phyloP scores from a whole-genome alignment of 2,329 filamentous ascomycete species.

The Xylariaceae sp. region DNA sequence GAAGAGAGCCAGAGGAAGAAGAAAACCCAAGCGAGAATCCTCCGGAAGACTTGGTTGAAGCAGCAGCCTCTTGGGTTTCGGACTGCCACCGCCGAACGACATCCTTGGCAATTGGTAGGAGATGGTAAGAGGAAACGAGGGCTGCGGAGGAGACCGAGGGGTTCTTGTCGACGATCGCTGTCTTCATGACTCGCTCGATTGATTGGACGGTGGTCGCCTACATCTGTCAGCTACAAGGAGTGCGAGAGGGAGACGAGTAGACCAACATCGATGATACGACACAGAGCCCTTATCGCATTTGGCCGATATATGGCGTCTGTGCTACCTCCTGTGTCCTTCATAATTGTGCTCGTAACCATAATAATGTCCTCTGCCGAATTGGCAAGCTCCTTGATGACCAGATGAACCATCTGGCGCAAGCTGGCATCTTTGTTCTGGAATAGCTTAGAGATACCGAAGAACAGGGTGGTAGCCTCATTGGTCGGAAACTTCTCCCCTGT shows the following conservation, averaged over 20 bases:
- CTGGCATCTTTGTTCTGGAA: constrained; percentile 99
- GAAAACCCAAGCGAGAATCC: constrained; percentile 93
- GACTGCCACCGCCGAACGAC: constrained; percentile 98
- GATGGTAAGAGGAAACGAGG: constrained; percentile 95
- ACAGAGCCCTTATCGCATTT: constrained; percentile 94
- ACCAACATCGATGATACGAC: constrained; percentile 93
- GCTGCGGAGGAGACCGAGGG: constrained; percentile 96
- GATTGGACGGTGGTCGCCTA: constrained; percentile 94
- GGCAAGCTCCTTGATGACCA: constrained; percentile 97
- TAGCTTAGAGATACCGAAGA: constrained; percentile 98
- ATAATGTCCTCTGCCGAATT: constrained; percentile 97
- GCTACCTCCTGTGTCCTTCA: constrained; percentile 97
- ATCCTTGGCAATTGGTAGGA: constrained; percentile 93
- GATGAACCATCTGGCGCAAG: constrained; percentile 97
- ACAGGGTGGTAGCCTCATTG: constrained; percentile 96
- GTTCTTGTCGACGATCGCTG: constrained; percentile 98
- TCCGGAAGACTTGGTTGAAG: constrained; percentile 84
- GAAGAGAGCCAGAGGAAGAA: constrained; percentile 74
- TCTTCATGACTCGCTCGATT: constrained; percentile 98
- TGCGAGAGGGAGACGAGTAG: constrained; percentile 2
- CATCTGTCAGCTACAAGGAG: constrained; percentile 27
- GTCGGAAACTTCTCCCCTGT: constrained; percentile 96
- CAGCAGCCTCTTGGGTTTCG: constrained; percentile 96
- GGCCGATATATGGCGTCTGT: constrained; percentile 93
- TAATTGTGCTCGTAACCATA: constrained; percentile 99